Conservation (phyloP, 148 eudicot species). For the Camellia sinensis region DNA sequence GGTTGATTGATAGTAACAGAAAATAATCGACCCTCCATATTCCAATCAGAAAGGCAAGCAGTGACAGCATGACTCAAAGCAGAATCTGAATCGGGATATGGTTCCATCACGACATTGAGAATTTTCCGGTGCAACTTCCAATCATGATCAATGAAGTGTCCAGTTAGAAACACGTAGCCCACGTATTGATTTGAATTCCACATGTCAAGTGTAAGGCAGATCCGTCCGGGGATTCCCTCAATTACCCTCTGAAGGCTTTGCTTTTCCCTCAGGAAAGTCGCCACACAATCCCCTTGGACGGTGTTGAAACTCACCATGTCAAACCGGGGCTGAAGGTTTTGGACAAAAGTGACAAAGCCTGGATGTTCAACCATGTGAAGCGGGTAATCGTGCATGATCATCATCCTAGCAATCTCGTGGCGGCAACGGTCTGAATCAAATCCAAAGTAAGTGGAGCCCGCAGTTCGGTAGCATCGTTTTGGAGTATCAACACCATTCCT, state of each 20-base stretch:
- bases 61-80: slow-evolving; percentile 79
- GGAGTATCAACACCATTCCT: slow-evolving; percentile 32
- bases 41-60: slow-evolving; percentile 82
- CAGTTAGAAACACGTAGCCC: slow-evolving; percentile 64
- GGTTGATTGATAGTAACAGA: slow-evolving; percentile 65
- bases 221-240: slow-evolving; percentile 57
- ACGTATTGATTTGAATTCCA: slow-evolving; percentile 55
- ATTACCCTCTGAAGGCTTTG: slow-evolving; percentile 51
- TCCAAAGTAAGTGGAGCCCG: slow-evolving; percentile 43
- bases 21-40: slow-evolving; percentile 54
- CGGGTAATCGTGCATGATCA: slow-evolving; percentile 68
- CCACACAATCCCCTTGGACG: slow-evolving; percentile 66
- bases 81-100: slow-evolving; percentile 69
- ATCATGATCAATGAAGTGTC: slow-evolving; percentile 67
- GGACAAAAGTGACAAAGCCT: slow-evolving; percentile 58
- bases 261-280: slow-evolving; percentile 61
- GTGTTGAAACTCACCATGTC: slow-evolving; percentile 54
- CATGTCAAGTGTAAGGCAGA: slow-evolving; percentile 64
- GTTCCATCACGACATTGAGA: slow-evolving; percentile 82
- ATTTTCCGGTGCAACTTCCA: slow-evolving; percentile 69
- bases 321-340: slow-evolving; percentile 59
- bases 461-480: slow-evolving; percentile 25
- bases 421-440: slow-evolving; percentile 61
- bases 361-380: slow-evolving; percentile 75
- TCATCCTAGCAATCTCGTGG: slow-evolving; percentile 65